Base-by-base conservation (phyloP, 2,329 filamentous ascomycete genomes). In the Hyphodiscus sp. region DNA sequence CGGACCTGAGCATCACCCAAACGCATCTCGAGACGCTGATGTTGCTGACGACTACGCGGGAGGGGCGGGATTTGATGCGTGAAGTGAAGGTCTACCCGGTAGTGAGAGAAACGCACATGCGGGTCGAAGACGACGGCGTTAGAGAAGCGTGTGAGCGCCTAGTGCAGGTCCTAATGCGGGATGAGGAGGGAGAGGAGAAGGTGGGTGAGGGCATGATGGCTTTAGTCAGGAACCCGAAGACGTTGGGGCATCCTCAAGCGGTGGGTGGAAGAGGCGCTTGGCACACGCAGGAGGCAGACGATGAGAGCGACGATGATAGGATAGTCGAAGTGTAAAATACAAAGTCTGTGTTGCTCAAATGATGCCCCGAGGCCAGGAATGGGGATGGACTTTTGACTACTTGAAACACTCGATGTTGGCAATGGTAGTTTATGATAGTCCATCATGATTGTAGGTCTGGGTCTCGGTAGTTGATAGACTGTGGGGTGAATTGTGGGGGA, bases 21-120 rank as follows among this genome's bases (percentile, higher is more conserved):
- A 94, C 89, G 2, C 91, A 97, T 68, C 72, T 99, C 19, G 94
- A 99, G 73, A 96, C 91, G 1, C 70, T 99, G 51, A 79, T 91
- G 53, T 73, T 99, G 18, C 71, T 99, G 54, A 91, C 89, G 0
- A 91, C 87, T 6, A 92, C 89, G 8, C 77, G 82, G 7, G 76
- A 85, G 61, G 89, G 86, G 1, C 80, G 92, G 55, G 87, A 95
- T 7, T 73, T 80, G 51, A 75, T 97, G 77, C 79, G 91, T 18
- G 74, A 78, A 18, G 76, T 92, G 45, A 89, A 90, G 63, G 88
- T 96, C 1, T 99, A 99, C 69, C 89, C 91, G 0, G 84, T 97
- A 46, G 76, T 97, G 19, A 79, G 94, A 49, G 94, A 97, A 70
- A 86, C 87, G 30, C 94, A 99, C 74, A 65, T 86, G 58, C 80